Percentiles rank a stretch among this genome's conserved stretches.
Conservation (phyloP, 202 grass and related monocot genomes). For the Tripidium arundinaceum region DNA sequence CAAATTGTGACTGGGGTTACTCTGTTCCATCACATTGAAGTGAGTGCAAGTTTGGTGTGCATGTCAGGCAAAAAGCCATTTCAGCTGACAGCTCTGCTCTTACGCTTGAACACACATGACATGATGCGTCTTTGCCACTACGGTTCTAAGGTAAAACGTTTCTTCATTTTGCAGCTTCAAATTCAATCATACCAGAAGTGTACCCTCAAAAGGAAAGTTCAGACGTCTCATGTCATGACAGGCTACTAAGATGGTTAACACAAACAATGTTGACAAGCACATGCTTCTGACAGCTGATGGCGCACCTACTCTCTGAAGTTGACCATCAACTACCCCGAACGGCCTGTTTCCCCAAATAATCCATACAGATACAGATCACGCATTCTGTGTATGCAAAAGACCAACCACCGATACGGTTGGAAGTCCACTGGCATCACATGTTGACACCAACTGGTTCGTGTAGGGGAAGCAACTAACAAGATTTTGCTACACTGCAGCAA, state of each 20-base stretch:
- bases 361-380: conserved; percentile 23
- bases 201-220: conserved; percentile 11
- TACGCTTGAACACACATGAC: neutral
- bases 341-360: conserved; percentile 3
- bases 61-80: neutral
- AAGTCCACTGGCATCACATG: neutral
- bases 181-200: neutral
- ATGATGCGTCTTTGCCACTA: neutral
- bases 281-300: conserved; percentile 44
- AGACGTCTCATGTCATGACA: conserved; percentile 34
- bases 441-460: neutral
- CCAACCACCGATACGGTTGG: neutral
- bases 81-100: neutral
- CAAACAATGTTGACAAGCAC: conserved; percentile 42
- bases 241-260: conserved; percentile 10
- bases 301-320: conserved; percentile 42
- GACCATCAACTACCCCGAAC: conserved; percentile 42
- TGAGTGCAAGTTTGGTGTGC: neutral
- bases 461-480: neutral
- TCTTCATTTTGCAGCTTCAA: neutral
- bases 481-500: conserved; percentile 44
- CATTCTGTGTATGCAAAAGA: neutral
- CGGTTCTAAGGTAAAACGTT: conserved; percentile 15
- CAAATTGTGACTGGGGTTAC: neutral
- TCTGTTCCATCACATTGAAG: neutral